Evolutionary conservation across 2,329 filamentous ascomycete genomes (phyloP).

Genomic region (Stagonosporopsis vannaccii): DNA sequence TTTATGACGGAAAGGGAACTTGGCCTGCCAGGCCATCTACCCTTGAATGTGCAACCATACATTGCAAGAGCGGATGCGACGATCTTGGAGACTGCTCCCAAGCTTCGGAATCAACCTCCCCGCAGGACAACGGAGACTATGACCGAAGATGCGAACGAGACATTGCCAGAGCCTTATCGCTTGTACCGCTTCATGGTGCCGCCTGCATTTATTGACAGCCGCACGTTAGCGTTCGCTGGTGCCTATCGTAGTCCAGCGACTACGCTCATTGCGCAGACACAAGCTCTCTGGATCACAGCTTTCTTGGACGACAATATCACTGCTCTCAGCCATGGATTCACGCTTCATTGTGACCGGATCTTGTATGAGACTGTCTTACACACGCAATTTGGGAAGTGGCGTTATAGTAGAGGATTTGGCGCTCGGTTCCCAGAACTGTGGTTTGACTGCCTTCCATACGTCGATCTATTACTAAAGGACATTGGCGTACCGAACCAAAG

Average conservation of each 20-base stretch:
- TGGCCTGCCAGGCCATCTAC: constrained; percentile 32
- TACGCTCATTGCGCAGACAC: constrained; percentile 45
- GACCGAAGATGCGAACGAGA: constrained; percentile 10
- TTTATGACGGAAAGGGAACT: constrained; percentile 51
- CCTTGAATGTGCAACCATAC: constrained; percentile 12
- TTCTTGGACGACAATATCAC: constrained; percentile 64
- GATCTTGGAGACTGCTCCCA: constrained; percentile 62
- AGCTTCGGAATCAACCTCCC: constrained; percentile 60
- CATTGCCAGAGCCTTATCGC: constrained; percentile 48
- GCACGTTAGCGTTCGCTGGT: constrained; percentile 53
- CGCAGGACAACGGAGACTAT: constrained; percentile 18
- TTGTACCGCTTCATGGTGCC: constrained; percentile 55
- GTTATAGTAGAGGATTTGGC: constrained; percentile 41
- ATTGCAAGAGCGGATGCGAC: constrained; percentile 55
- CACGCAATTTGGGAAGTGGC: constrained; percentile 41
- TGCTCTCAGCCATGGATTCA: background rate
- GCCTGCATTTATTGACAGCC: constrained; percentile 38
- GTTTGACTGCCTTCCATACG: constrained; percentile 42
- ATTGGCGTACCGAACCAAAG: constrained; percentile 31
- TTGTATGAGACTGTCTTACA: constrained; percentile 40
- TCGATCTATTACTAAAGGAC: constrained; percentile 39
- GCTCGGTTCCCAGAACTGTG: constrained; percentile 39
- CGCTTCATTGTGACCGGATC: constrained; percentile 13
- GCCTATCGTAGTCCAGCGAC: constrained; percentile 49
- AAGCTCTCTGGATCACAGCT: constrained; percentile 62